Evolutionary conservation across 768 basidiomycete species (phyloP), one percentile per base, ranked within the genome.

Genomic region (Xanthoconium stramineum): DNA sequence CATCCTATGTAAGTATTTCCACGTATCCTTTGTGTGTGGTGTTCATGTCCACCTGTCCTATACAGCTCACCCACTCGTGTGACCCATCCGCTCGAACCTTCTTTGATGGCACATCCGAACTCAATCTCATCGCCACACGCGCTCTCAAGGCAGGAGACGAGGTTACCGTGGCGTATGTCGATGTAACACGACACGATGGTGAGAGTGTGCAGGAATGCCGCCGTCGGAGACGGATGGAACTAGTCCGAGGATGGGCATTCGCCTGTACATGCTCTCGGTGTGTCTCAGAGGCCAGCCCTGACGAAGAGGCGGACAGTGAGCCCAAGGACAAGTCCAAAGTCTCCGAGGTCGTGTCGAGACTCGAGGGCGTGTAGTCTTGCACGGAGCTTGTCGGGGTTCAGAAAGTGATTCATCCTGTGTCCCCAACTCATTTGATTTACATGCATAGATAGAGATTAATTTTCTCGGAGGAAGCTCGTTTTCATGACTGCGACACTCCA

Each of bases 161-260:
- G 63, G 74, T 94, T 48, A 85, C 85, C 29, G 78, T 92, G 51
- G 83, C 91, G 2, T 94, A 81, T 63, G 87, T 91, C 49, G 88
- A 91, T 60, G 82, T 86, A 60, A 72, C 74, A 0, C 81, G 82
- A 64, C 81, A 76, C 55, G 66, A 75, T 2, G 81, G 65, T 29
- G 88, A 90, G 71, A 76, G 76, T 35, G 59, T 67, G 11, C 68
- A 72, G 3, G 83, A 86, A 30, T 82, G 84, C 50, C 78, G 88
- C 53, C 76, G 83, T 53, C 78, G 87, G 43, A 76, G 91, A 59
- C 80, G 91, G 33, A 76, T 78, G 62, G 88, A 91, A 74, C 79
- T 94, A 37, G 89, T 82, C 24, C 79, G 87, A 42, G 91, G 91
- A 35, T 94, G 91, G 91, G 77, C 80, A 55, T 91, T 93, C 67